A percentile compares a stretch with the other conserved stretches of the same genome.
Evolutionary conservation across 345 rosid species (phyloP).

Genomic region (Fremontodendron californicum): DNA sequence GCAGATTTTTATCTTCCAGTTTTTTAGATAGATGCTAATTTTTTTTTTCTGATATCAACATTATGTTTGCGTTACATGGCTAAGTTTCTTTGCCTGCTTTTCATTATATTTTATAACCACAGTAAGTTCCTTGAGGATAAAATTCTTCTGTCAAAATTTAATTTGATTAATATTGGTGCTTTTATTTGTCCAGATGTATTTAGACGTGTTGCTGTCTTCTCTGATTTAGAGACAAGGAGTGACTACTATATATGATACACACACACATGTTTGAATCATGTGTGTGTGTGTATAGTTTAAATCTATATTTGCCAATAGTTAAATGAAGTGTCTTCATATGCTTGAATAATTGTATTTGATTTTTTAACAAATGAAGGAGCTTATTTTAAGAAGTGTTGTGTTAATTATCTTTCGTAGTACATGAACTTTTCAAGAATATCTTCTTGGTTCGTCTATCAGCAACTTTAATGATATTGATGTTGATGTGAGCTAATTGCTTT

Average conservation of each 20-base stretch:
- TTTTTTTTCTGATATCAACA: neutral
- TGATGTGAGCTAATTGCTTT: neutral
- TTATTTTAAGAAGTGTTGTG: neutral
- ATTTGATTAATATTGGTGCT: neutral
- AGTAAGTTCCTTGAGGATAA: neutral
- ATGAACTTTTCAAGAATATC: neutral
- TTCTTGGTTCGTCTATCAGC: neutral
- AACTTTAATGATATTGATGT: neutral
- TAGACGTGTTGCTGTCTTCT: neutral
- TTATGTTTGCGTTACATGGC: neutral
- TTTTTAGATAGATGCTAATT: neutral
- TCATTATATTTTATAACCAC: neutral
- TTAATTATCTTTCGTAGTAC: neutral
- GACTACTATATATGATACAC: neutral
- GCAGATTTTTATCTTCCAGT: neutral
- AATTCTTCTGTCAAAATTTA: neutral
- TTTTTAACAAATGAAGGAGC: neutral
- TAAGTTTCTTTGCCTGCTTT: neutral
- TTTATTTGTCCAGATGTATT: neutral
- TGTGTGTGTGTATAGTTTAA: neutral
- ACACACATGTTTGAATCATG: no score
- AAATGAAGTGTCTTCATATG: neutral
- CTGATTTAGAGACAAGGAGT: neutral
- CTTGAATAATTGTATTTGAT: neutral
- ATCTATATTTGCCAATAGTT: neutral